A percentile compares a stretch with the other conserved stretches of the same genome.
Evolutionary conservation across 257 asterid genomes (phyloP).

Genomic region (Solanum corneliomulleri): DNA sequence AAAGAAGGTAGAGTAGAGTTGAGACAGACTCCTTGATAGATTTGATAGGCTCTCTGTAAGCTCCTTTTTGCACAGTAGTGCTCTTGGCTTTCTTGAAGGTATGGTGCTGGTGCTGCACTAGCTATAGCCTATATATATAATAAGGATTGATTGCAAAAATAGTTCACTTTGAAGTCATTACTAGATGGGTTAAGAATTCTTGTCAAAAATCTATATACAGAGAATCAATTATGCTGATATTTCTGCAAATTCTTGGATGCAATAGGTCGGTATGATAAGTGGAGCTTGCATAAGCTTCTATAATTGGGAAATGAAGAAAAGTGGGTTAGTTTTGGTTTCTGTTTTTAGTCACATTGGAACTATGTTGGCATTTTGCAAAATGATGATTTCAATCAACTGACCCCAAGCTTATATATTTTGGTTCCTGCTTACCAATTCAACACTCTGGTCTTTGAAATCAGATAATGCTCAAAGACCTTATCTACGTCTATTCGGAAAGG

Average conservation of each 20-base stretch:
- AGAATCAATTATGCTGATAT: not conserved
- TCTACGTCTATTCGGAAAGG: not conserved
- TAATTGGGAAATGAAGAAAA: conserved; percentile 87
- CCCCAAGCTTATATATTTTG: not conserved
- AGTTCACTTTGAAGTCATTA: not conserved
- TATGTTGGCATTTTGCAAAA: conserved; percentile 26
- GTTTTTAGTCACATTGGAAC: conserved; percentile 74
- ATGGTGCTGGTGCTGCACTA: not conserved
- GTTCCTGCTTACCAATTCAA: not conserved
- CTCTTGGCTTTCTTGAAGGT: not conserved
- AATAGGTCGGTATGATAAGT: conserved; percentile 52
- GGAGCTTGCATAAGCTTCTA: conserved; percentile 64
- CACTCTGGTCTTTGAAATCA: not conserved
- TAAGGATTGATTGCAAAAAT: not conserved
- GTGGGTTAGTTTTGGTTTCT: conserved; percentile 73
- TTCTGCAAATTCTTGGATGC: not conserved
- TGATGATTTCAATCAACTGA: not conserved
- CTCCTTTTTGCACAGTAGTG: not conserved
- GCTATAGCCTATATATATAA: not conserved
- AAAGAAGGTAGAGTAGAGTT: too few species aligned
- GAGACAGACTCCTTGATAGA: too few species aligned
- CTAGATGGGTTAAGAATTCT: not conserved
- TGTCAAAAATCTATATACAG: not conserved
- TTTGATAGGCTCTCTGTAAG: not conserved
- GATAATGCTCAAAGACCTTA: not conserved